Base-by-base conservation (phyloP, 306 rosid genomes). In the Heteromeles arbutifolia region DNA sequence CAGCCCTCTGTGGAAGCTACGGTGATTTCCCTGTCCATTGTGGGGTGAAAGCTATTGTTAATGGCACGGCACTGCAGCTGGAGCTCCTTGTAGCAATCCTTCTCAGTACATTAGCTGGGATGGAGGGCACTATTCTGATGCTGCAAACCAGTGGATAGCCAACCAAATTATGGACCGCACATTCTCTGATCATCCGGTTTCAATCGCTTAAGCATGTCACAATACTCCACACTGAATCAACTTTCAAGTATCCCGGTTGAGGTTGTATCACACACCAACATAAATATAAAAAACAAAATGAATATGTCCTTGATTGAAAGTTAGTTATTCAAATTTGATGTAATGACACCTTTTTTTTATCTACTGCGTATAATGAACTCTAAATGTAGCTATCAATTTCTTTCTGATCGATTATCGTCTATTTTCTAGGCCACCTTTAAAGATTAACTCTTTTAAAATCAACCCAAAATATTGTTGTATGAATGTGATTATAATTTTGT, bases 101-200 rank as follows among this genome's bases (percentile, higher is more conserved):
- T 57, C 76, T 14, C 13, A 57, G 37, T 65, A 44, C 74, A 79
- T 79, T 6, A 83, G 52, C 64, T 79, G 81, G 83, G 86, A 78
- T 24, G 66, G 71, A 11, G 48, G 75, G 37, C 86, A 79, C 74
- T 75, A 78, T 48, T 41, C 82, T 2, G 70, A 78, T 14, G 80
- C 86, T 28, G 83, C 86, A 43, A 83, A 70, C 52, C 43, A 70
- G 29, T 79, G 82, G 80, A 15, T 53, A 34, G 80, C 77, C 29
- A 11, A 69, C 52, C 44, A 59, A 32, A 19, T 78, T 6, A 15
- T 64, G 22, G 74, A 53, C 9, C 77, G 85, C 44, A n/a, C 69
- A 11, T 74, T 72, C 19, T 82, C 79, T 11, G 74, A 73, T 76
- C 82, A 73, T 69, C 77, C 64, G 25, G 31, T 76, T 56, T 65